phyloP scores from a whole-genome alignment of 2,329 filamentous ascomycete species.

The Chaetomium globosum region DNA sequence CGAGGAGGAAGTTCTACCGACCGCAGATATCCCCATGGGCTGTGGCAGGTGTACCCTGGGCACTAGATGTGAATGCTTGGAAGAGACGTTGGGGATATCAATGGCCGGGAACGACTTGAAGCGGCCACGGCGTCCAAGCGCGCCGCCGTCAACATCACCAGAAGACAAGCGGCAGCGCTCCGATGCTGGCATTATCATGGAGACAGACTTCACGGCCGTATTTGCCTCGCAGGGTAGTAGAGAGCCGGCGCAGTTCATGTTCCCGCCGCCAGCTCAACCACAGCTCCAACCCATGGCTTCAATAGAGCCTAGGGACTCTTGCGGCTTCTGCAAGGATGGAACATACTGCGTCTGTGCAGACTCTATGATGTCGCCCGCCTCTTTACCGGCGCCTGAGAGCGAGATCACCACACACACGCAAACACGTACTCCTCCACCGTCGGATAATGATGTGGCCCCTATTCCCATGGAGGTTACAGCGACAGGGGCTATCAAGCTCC shows the following conservation, averaged over 20 bases:
- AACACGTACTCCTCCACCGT: conserved; percentile 60
- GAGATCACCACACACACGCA: conserved; percentile 48
- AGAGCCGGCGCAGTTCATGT: conserved; percentile 36
- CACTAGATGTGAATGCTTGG: conserved; percentile 65
- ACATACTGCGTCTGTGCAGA: conserved; percentile 83
- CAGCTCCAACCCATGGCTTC: conserved; percentile 40
- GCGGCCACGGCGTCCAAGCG: conserved; percentile 48
- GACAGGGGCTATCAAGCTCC: conserved; percentile 63
- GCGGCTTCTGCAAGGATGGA: conserved; percentile 80
- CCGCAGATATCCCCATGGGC: conserved; percentile 54
- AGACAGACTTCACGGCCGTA: conserved; percentile 73
- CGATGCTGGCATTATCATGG: conserved; percentile 54
- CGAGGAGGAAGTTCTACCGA: conserved; percentile 60
- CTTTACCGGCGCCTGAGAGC: conserved; percentile 46
- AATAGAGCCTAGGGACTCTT: conserved; percentile 64
- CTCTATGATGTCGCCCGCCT: conserved; percentile 36
- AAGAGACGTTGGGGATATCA: conserved; percentile 59
- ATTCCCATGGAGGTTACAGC: conserved; percentile 62
- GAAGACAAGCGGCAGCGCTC: conserved; percentile 61
- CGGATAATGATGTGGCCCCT: conserved; percentile 62
- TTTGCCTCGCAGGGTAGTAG: conserved; percentile 47
- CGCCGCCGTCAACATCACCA: conserved; percentile 47
- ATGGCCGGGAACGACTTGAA: conserved; percentile 50
- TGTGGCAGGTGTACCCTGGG: conserved; percentile 68
- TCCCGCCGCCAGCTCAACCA: conserved; percentile 41